Base-by-base conservation (phyloP, 2,329 filamentous ascomycete species). In the Cryoendolithus antarcticus region DNA sequence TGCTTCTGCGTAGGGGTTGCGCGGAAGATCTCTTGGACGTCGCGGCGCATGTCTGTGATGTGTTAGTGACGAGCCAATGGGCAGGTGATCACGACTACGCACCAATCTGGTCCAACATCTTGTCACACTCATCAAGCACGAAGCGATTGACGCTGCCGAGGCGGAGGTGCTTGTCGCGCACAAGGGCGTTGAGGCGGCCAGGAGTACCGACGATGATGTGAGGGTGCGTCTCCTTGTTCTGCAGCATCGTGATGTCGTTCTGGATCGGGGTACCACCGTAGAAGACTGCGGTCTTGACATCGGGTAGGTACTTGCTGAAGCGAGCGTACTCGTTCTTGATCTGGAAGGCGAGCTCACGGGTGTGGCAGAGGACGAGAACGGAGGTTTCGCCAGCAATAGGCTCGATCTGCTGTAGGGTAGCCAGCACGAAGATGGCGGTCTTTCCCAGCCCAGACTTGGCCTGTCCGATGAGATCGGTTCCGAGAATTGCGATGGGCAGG, bases 61-160 rank as follows among this genome's bases (percentile, higher is more conserved):
- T 19, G 15, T 19, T 19, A 19, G 15, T 19, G 15, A 19, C 15
- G 15, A 19, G 15, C 15, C 15, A 19, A 19, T 19, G 15, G 15
- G 15, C 15, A 19, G 15, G 15, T 19, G 15, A 19, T 19, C 15
- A 19, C 15, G 15, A 19, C 10, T 47, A 66, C 85, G 67, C 69
- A 98, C 91, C 91, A 62, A 94, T 89, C 61, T 95, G 88, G 59
- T 98, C 91, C 39, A 98, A 75, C 91, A 98, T 96, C 77, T 96
- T 98, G 71, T 98, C 91, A 61, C 91, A 98, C 70, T 98, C 91
- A 57, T 98, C 91, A 36, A 98, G 81, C 43, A 98, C 89, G 58
- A 98, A 98, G 58, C 91, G 86, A 65, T 93, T 91, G 55, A 95
- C 79, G 57, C 81, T 93, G 51, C 86, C 82, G 39, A 98, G 78